Base-by-base conservation (phyloP, 331 rosid genomes). In the Quercus lobata region DNA sequence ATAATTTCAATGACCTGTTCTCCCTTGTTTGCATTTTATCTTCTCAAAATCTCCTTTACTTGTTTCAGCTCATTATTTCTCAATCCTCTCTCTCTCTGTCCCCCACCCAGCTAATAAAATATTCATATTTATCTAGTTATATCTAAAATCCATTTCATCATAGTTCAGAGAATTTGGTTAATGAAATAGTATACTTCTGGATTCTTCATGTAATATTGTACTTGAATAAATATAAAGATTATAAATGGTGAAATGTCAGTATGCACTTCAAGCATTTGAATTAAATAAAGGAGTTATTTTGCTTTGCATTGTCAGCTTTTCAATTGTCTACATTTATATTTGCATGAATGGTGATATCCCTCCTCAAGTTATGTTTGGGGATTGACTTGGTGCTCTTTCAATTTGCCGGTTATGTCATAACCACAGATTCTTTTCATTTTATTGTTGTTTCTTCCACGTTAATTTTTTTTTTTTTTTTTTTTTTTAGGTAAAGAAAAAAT, bases 381-480 rank as follows among this genome's bases (percentile, higher is more conserved):
- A 37, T 27, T 29, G 19, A 53, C 35, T 58, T 75, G 71, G n/a
- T 54, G 76, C 69, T 21, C 12, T 66, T 7, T 78, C 75, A 2
- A 52, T 71, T 70, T 74, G 76, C 53, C 18, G 44, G 56, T n/a
- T 57, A 10, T 75, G 78, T 71, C 70, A 35, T 68, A 19, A 53
- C 9, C 61, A 9, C 34, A 61, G 66, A 12, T 68, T 19, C 57
- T 41, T 63, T 32, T 29, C 66, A 79, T 65, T 72, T 12, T 57
- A 80, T 65, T 35, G 71, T 57, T 58, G 69, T 74, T 63, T 25
- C 57, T 81, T 78, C 61, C 55, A 52, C 12, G 18, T 65, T 15
- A 18, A 37, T 18, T 56, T 37, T 2, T 2, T 11, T 11, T 12
- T 0, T 3, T 56, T 37, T 2, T 2, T 56, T 37, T 2, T 2